Conservation (phyloP, 345 rosid genomes). For the Trapa incisa region DNA sequence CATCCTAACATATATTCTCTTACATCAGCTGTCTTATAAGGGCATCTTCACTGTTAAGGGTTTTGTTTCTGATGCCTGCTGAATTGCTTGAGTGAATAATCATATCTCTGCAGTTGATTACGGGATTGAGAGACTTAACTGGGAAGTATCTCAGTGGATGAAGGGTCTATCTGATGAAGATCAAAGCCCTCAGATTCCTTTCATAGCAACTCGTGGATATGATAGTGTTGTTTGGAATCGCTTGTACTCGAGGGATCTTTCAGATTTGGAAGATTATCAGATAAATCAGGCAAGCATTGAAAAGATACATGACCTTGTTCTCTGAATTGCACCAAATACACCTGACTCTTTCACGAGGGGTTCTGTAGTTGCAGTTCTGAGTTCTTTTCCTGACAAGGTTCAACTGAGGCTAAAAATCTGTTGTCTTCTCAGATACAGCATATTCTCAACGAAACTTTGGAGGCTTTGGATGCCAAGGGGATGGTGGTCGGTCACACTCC, state of each 20-base stretch:
- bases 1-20: not conserved
- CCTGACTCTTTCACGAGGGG: not conserved
- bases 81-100: slow-evolving; percentile 21
- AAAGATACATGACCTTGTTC: no score
- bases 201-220: slow-evolving; percentile 65
- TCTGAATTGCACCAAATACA: no score
- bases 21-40: not conserved
- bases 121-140: slow-evolving; percentile 76
- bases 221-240: slow-evolving; percentile 93
- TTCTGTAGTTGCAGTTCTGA: not conserved
- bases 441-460: slow-evolving; percentile 54
- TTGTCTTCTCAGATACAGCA: slow-evolving; percentile 35
- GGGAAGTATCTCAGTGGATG: slow-evolving; percentile 87
- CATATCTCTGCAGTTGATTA: slow-evolving; percentile 51
- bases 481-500: slow-evolving; percentile 99
- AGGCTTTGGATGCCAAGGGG: slow-evolving; percentile 59
- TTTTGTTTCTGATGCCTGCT: not conserved
- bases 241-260: slow-evolving; percentile 59
- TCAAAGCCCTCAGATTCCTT: slow-evolving; percentile 40
- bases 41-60: not conserved
- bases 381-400: not conserved
- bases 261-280: slow-evolving; percentile 46
- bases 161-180: slow-evolving; percentile 37
- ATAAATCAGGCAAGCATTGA: slow-evolving; percentile 46
- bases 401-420: slow-evolving; percentile 10